phyloP scores from a whole-genome alignment of 352 stramenopile genomes.

The Achlya hypogyna region DNA sequence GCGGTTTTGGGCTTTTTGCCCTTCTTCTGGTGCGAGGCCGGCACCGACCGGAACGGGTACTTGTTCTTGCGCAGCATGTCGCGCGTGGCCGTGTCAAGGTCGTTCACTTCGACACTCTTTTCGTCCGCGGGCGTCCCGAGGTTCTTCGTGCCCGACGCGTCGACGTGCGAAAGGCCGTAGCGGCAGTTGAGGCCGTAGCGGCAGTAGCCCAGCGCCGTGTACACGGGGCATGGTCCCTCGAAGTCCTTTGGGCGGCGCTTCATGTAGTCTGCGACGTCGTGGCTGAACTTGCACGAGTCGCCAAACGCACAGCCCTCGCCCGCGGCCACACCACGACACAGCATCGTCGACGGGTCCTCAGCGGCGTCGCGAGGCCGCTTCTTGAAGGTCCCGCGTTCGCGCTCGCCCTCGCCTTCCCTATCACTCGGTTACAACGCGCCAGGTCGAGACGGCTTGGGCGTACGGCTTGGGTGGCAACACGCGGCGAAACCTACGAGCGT shows the following conservation, averaged over 20 bases:
- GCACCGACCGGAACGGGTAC: slow-evolving; percentile 83
- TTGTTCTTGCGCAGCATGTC: slow-evolving; percentile 86
- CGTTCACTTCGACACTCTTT: slow-evolving; percentile 62
- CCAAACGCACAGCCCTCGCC: slow-evolving; percentile 56
- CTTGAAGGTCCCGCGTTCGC: slow-evolving; percentile 61
- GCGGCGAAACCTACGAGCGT: slow-evolving; percentile 63
- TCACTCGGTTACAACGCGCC: background rate
- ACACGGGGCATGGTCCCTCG: slow-evolving; percentile 66
- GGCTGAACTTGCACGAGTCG: slow-evolving; percentile 79
- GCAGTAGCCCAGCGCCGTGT: slow-evolving; percentile 79
- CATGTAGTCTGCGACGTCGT: slow-evolving; percentile 78
- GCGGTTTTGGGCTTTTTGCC: slow-evolving; percentile 26
- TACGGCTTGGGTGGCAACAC: slow-evolving; percentile 28
- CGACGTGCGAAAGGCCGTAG: slow-evolving; percentile 81
- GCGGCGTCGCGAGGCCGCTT: slow-evolving; percentile 61
- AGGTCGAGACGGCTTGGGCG: background rate
- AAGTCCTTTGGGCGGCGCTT: slow-evolving; percentile 79
- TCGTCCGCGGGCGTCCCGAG: slow-evolving; percentile 28
- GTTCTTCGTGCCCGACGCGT: slow-evolving; percentile 35
- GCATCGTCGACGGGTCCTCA: slow-evolving; percentile 46
- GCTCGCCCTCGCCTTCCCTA: slow-evolving; percentile 17
- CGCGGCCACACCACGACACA: slow-evolving; percentile 59
- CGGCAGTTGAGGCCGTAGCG: slow-evolving; percentile 88
- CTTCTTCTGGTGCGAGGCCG: slow-evolving; percentile 59
- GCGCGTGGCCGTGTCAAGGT: slow-evolving; percentile 77